Base-by-base conservation (phyloP, 495 filamentous ascomycete species). In the Penicillium longicatenatum region DNA sequence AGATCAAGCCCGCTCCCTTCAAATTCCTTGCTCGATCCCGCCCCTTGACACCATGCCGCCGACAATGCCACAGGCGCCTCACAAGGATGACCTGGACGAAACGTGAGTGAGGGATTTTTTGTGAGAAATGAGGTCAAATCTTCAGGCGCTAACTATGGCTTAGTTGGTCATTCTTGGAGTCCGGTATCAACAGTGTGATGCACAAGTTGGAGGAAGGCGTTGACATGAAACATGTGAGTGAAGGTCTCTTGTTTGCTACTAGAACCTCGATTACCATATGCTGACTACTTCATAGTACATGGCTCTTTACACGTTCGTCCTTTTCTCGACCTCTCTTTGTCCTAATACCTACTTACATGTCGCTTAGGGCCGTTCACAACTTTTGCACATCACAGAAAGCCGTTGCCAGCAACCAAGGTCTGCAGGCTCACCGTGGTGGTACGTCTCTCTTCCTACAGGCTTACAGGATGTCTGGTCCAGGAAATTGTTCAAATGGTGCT, bases 311-410 rank as follows among this genome's bases (percentile, higher is more conserved):
- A 97, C 94, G 90, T 92, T 70, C 58, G 88, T 79, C 17, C 42
- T 43, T 21, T 30, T 51, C 74, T n/a, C 58, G 50, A 11, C 12
- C 9, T 44, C 22, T 22, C 58, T 61, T n/a, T 53, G 47, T 52
- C 44, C 42, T 39, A 14, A 22, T 39, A 29, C 35, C n/a, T n/a
- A 57, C 65, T 69, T 37, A 70, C 68, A 66, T 21, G 58, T 39
- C n/a, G 17, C 53, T 31, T 61, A 94, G 90, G 24, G 92, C 93
- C 53, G 93, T 99, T 26, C 95, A 99, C 72, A 96, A 99, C 78
- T 99, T 99, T 70, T 99, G 94, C 75, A 98, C 95, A 53, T 96
- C 95, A 29, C 95, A 97, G 69, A 98, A 97, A 72, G 92, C 91
- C 2, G 86, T 92, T 46, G 71, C 65, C 61, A 60, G 72, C 76